Evolutionary conservation across 371 early-diverging fungal genomes (phyloP), one percentile per base, ranked within the genome.

Genomic region (Syncephalastrum monosporum): DNA sequence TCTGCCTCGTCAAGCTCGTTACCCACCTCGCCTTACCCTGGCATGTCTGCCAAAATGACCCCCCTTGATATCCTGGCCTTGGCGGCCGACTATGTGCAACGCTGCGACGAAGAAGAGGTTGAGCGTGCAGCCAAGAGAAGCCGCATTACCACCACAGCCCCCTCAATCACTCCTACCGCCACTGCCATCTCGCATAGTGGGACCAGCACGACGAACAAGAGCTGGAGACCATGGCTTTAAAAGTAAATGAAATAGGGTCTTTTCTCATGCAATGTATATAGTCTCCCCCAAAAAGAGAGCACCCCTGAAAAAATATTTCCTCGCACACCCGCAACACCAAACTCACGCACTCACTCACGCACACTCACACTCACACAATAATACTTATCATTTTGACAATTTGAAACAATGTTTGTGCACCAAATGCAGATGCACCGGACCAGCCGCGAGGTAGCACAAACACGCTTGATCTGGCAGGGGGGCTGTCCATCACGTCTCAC

Each of bases 31-130:
- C 59, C 59, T 5, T 57, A 52, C 42, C 57, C 53, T 25, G 23
- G 13, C n/a, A 17, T 54, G 4, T 57, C 49, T 21, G 64, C 70
- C 24, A 58, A 68, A 46, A 69, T 74, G 70, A 57, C 70, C 38
- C 68, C 75, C 7, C 69, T 78, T 43, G 79, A 78, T 56, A 70
- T 78, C 15, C 53, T 78, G 19, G 79, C 79, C 23, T 64, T 69
- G 25, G 79, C 79, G 12, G 79, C 79, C 5, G 79, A 78, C 60
- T 78, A 75, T 56, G 72, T 75, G n/a, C 75, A 71, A 44, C 61
- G 70, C 15, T 75, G 72, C 46, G 76, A 75, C 48, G 68, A 69
- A 44, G 59, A 60, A 41, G 56, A 64, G 7, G 41, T 56, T 25
- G 66, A 65, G 50, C 57, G 47, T 23, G 57, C 47, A 16, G 50